Evolutionary conservation across 1,284 basidiomycete genomes (phyloP), one percentile per base, ranked within the genome.

Genomic region (Phellinidium pouzarii): DNA sequence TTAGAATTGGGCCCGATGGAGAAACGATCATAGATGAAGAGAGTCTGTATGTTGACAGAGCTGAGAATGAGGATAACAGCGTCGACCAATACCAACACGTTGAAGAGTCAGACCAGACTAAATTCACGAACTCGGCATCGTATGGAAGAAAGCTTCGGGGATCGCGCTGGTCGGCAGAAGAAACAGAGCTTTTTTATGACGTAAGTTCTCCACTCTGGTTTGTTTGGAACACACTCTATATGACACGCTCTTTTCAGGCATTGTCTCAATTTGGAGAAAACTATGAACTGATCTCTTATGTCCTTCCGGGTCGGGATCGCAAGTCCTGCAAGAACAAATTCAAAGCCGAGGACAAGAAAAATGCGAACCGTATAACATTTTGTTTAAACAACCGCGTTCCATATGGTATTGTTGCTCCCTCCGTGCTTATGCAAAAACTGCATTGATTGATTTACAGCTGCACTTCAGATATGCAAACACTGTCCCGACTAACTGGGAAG

Each of bases 251-350:
- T n/a, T n/a, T 36, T 11, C 59, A 93, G 88, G 90, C 89, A 9
- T 69, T 94, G 29, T 77, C 82, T 3, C 89, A 92, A 64, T 94
- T 92, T 63, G 91, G 91, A 31, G 90, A 92, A 64, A 93, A 94
- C 60, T 94, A 94, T 62, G 91, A 94, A 64, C 79, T 94, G 54
- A 92, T 94, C 53, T 87, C 91, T 1, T 84, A 84, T 57, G 76
- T 93, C 8, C 76, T 94, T 31, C 90, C 91, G 25, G 84, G 85
- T 14, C 82, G 92, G n/a, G 87, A 89, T 62, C 77, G 92, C 14
- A 88, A 86, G 60, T 83, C 90, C 43, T 93, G 93, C 68, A 92
- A 92, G 68, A 86, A 87, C 62, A 95, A 95, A 66, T 94, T 91
- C 73, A 91, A 88, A 61, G 75, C 81, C 0, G 91, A 94, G 66